Conservation (phyloP, 2,329 filamentous ascomycete genomes). For the Ophiostoma sp. region DNA sequence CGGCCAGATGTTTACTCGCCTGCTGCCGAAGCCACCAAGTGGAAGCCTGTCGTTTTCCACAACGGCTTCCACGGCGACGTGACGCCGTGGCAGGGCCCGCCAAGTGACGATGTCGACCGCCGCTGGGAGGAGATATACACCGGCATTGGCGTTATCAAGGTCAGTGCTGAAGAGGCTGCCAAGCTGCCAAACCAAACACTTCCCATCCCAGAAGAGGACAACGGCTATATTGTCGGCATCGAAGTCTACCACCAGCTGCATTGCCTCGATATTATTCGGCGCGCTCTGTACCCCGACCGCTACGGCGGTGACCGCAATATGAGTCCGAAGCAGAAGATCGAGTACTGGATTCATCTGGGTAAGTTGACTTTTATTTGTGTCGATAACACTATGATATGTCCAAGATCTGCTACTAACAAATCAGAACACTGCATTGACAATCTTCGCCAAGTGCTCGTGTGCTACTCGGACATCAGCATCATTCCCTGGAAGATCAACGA, state of each 20-base stretch:
- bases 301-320: slow-evolving; percentile 13
- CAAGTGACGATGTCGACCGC: slow-evolving; percentile 7
- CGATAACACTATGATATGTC: not conserved
- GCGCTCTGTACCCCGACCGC: slow-evolving; percentile 14
- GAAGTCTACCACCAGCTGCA: slow-evolving; percentile 17
- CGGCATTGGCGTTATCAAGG: not conserved
- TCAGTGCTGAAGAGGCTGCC: not conserved
- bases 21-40: slow-evolving; percentile 7
- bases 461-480: slow-evolving; percentile 16
- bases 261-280: slow-evolving; percentile 14
- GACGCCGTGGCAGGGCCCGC: slow-evolving; percentile 15
- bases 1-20: slow-evolving; percentile 15
- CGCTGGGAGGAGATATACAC: slow-evolving; percentile 7
- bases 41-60: slow-evolving; percentile 15
- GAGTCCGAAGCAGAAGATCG: slow-evolving; percentile 8
- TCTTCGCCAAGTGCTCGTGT: slow-evolving; percentile 7
- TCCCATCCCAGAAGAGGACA: not conserved
- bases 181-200: not conserved
- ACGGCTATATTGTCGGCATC: not conserved
- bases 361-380: not conserved
- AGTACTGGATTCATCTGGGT: slow-evolving; percentile 15
- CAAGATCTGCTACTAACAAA: not conserved
- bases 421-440: slow-evolving; percentile 16
- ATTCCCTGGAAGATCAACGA: slow-evolving; percentile 15
- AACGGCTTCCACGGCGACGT: slow-evolving; percentile 16